These are phyloP conservation scores for Fraxinus anomala DNA, from an alignment of 257 asterid species.

Conservation along the genomic window DNA sequence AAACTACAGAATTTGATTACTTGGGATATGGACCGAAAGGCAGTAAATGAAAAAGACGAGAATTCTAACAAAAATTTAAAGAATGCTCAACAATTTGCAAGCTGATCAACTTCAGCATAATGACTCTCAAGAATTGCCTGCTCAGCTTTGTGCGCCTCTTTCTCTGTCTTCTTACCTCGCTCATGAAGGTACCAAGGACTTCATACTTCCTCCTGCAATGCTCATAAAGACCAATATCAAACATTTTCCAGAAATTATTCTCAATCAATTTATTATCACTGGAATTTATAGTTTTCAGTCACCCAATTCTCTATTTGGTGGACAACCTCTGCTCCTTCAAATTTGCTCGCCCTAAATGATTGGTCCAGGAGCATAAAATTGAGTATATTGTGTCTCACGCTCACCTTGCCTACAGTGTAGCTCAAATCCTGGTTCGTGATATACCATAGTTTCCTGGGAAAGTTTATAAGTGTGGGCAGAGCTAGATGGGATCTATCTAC, in stretches of 20 bases:
- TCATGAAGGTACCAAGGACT: constrained; percentile 58
- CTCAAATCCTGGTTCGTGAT: no score
- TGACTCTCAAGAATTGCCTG: constrained; percentile 71
- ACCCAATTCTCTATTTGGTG: constrained; percentile 29
- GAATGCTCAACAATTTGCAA: constrained; percentile 17
- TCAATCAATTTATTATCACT: constrained; percentile 87
- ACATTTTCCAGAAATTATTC: constrained; percentile 97
- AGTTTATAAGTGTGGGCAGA: no score
- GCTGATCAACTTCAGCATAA: constrained; percentile 57
- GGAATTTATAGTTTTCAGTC: constrained; percentile 80
- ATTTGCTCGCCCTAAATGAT: no score
- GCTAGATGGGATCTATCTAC: no score
- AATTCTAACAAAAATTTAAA: constrained; percentile 16
- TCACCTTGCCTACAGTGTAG: no score
- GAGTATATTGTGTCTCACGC: no score
- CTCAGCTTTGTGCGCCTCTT: constrained; percentile 96
- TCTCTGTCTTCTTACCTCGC: constrained; percentile 94
- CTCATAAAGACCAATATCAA: constrained; percentile 81
- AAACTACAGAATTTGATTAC: constrained; percentile 7
- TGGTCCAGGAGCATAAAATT: no score
- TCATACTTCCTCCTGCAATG: constrained; percentile 71
- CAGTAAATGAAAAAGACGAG: neutral
- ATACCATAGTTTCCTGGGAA: no score
- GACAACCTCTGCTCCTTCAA: no score
- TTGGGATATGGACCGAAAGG: neutral